Conservation (phyloP, 2,329 filamentous ascomycete genomes). For the Hymenoscyphus fraxineus region DNA sequence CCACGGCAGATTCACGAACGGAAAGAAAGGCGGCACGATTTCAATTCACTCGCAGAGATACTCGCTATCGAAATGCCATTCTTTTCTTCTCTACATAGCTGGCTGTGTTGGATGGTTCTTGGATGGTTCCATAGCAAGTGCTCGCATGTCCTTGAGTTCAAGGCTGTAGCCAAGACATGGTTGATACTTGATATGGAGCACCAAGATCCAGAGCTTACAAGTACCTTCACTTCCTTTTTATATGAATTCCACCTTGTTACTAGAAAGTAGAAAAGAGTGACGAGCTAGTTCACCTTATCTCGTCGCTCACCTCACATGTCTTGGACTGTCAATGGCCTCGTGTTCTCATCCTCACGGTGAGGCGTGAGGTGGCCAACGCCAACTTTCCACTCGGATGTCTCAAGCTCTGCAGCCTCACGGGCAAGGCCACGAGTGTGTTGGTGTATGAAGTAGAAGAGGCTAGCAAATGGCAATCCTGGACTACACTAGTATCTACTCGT, state of each 20-base stretch:
- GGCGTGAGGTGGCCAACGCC: not conserved
- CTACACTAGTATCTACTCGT: too few species aligned
- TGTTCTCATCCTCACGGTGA: not conserved
- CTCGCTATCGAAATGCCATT: not conserved
- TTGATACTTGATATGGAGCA: not conserved
- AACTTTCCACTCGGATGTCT: not conserved
- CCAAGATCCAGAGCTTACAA: not conserved
- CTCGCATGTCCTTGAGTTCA: not conserved
- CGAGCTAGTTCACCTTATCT: not conserved
- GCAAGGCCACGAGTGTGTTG: not conserved
- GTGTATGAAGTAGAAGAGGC: not conserved
- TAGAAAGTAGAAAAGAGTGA: not conserved
- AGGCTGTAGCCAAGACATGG: not conserved
- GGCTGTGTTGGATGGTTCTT: not conserved
- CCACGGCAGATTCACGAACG: not conserved
- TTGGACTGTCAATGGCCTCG: slow-evolving; percentile 1
- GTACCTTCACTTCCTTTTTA: not conserved
- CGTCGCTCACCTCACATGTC: not conserved
- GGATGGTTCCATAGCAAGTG: not conserved
- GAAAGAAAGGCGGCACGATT: not conserved
- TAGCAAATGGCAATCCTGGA: not conserved
- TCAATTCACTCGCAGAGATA: not conserved
- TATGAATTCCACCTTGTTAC: not conserved
- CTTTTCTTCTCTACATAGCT: not conserved
- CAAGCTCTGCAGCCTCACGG: slow-evolving; percentile 1